phyloP scores from a whole-genome alignment of 2,329 filamentous ascomycete genomes.

The Sordariomycetes sp. region DNA sequence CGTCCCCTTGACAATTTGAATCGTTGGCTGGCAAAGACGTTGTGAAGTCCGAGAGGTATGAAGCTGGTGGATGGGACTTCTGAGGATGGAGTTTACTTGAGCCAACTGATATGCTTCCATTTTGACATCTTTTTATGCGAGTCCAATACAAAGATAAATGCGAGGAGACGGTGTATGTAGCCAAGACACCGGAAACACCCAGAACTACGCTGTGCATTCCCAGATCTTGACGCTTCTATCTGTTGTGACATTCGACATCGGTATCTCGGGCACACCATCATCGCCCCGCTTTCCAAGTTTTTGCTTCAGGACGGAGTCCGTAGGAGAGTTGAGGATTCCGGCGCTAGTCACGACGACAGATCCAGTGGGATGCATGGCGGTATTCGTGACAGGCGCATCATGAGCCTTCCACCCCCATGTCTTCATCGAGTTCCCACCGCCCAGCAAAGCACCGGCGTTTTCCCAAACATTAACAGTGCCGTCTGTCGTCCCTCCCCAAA shows the following conservation, averaged over 20 bases:
- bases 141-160: background rate
- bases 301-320: slow-evolving; percentile 5
- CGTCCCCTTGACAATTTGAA: background rate
- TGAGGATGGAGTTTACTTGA: background rate
- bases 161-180: background rate
- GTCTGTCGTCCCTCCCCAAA: slow-evolving; percentile 45
- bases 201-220: background rate
- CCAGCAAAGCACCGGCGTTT: slow-evolving; percentile 28
- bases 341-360: slow-evolving; percentile 43
- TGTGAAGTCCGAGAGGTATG: background rate
- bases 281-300: slow-evolving; percentile 4
- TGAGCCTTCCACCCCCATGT: slow-evolving; percentile 38
- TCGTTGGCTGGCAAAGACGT: background rate
- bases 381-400: slow-evolving; percentile 31
- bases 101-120: background rate
- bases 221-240: slow-evolving; percentile 9
- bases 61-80: background rate
- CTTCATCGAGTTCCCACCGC: slow-evolving; percentile 25
- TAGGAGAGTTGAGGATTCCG: slow-evolving; percentile 32
- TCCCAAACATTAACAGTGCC: slow-evolving; percentile 47
- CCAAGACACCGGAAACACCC: background rate
- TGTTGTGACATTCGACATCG: slow-evolving; percentile 6
- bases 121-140: background rate
- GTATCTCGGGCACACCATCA: slow-evolving; percentile 6
- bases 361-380: slow-evolving; percentile 37